Evolutionary conservation across 2,329 filamentous ascomycete species (phyloP).

Genomic region (Paramyrothecium sp.): DNA sequence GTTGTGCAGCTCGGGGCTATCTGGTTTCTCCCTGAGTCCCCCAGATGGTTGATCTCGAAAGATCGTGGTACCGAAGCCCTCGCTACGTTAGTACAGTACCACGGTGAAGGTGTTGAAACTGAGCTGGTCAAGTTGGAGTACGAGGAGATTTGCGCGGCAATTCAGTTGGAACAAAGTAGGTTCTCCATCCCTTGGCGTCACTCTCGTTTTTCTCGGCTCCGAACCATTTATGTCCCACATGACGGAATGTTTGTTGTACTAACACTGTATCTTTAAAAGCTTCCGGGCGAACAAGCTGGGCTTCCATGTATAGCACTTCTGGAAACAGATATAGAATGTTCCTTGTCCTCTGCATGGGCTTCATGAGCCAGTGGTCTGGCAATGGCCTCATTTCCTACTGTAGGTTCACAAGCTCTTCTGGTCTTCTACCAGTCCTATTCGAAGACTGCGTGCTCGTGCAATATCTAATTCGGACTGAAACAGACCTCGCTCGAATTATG

Average conservation of each 20-base stretch:
- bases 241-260: neutral
- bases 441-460: neutral
- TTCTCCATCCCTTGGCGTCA: conserved; percentile 15
- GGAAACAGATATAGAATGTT: conserved; percentile 34
- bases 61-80: conserved; percentile 48
- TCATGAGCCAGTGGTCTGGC: neutral
- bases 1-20: too few species aligned
- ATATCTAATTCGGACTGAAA: conserved; percentile 13
- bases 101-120: conserved; percentile 47
- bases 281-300: too few species aligned
- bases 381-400: too few species aligned
- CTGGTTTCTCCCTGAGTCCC: too few species aligned
- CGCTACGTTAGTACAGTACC: conserved; percentile 50
- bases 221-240: too few species aligned
- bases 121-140: conserved; percentile 49
- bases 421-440: too few species aligned
- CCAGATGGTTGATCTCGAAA: conserved; percentile 33
- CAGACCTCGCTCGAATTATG: conserved; percentile 37
- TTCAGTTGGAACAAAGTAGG: conserved; percentile 34
- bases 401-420: too few species aligned
- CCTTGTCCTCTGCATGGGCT: too few species aligned
- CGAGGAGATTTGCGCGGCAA: conserved; percentile 46
- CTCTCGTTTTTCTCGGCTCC: too few species aligned
- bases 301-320: too few species aligned
- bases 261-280: too few species aligned